Base-by-base conservation (phyloP, 2,329 filamentous ascomycete species). In the Exophiala sp. region DNA sequence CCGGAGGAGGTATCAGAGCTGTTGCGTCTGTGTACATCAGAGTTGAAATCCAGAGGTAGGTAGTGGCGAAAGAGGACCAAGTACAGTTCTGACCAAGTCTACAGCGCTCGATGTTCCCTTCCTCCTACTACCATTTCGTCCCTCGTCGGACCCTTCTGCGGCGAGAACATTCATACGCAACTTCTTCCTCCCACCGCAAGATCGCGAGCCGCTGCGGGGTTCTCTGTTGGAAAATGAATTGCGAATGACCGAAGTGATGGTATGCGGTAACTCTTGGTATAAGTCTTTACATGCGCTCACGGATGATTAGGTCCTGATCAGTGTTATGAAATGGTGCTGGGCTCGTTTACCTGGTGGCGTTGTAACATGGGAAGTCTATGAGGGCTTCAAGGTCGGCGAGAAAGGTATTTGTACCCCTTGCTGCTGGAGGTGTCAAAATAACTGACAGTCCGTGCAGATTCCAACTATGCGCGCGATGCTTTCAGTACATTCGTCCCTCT, bases 321-420 rank as follows among this genome's bases (percentile, higher is more conserved):
- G 91, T 65, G 91, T 96, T 39, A 79, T 94, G 61, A 99, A 97
- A 77, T 99, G 94, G 94, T 97, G 92, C 72, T 99, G 94, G 94
- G 91, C 89, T 69, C 84, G 94, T 73, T 77, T 99, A 47, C 84
- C 87, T 39, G 90, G 91, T 55, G 94, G 94, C 66, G 85, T 99
- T 11, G 91, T 99, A 34, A 91, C 90, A 54, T 97, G 94, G 94
- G 91, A 96, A 66, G 90, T 90, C 39, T 99, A 99, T 68, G 91
- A 97, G 69, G 81, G 95, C 18, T 99, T 99, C 78, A 91, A 88
- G 66, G 86, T 95, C 62, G 94, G 94, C 68, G 94, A 99, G 75
- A 83, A 87, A 77, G 91, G 91, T 95, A 29, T 29, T 81, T 62
- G 72, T 63, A 60, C 52, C 29, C 14, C 24, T 33, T 2, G 14